These are phyloP conservation scores for Taphrina populina DNA, from an alignment of 1,139 yeast genomes.

Conservation along the genomic window DNA sequence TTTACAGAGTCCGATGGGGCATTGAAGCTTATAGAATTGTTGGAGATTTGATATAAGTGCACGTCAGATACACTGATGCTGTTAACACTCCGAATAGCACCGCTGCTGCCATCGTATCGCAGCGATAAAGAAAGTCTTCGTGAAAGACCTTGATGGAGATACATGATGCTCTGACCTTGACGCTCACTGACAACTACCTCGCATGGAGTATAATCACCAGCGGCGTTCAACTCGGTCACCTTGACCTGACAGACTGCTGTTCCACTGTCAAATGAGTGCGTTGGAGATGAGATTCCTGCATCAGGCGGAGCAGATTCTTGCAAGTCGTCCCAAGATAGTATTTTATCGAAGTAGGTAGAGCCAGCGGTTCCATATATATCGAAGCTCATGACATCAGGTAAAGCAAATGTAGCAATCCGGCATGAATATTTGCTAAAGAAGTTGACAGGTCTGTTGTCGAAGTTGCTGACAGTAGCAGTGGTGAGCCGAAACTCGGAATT, in stretches of 20 bases:
- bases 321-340: constrained; percentile 45
- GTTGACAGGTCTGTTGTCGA: neutral
- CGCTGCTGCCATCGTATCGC: constrained; percentile 37
- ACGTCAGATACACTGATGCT: constrained; percentile 5
- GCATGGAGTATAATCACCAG: constrained; percentile 41
- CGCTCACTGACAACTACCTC: constrained; percentile 37
- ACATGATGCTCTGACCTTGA: constrained; percentile 36
- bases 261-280: constrained; percentile 35
- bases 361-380: constrained; percentile 40
- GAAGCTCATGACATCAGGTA: constrained; percentile 31
- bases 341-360: constrained; percentile 40
- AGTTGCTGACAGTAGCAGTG: neutral
- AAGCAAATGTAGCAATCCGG: constrained; percentile 1
- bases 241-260: constrained; percentile 38
- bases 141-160: constrained; percentile 43
- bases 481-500: constrained; percentile 25
- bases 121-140: constrained; percentile 41
- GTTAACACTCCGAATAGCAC: constrained; percentile 32
- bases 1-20: neutral
- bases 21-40: neutral
- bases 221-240: constrained; percentile 42
- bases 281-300: neutral
- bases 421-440: constrained; percentile 27
- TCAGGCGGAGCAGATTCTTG: constrained; percentile 40
- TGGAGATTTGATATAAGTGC: neutral